Percentiles rank a stretch among this genome's conserved stretches.
These are phyloP conservation scores for Annulohypoxylon nitens DNA, from an alignment of 495 filamentous ascomycete genomes.

Conservation along the genomic window DNA sequence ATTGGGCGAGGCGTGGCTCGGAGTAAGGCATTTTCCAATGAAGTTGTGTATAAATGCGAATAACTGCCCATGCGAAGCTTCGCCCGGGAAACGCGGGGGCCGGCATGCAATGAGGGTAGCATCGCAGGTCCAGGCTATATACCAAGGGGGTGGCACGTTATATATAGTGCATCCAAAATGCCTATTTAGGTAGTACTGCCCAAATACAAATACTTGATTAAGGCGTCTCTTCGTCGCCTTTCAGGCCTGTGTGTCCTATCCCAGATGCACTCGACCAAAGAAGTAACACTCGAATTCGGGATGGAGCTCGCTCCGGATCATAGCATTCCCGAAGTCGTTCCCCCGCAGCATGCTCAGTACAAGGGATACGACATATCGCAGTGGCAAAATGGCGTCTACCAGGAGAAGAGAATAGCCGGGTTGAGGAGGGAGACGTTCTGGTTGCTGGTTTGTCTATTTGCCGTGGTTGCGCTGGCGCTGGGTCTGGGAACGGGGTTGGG, in stretches of 20 bases:
- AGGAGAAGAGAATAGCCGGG: conserved; percentile 11
- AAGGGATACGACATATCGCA: conserved; percentile 9
- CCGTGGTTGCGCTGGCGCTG: conserved; percentile 24
- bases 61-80: neutral
- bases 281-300: conserved; percentile 6
- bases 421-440: conserved; percentile 27
- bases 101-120: conserved; percentile 10
- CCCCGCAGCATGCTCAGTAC: neutral
- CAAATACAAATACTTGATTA: conserved; percentile 18
- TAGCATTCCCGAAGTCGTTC: conserved; percentile 1
- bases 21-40: neutral
- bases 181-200: neutral
- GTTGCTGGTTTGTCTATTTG: conserved; percentile 19
- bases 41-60: neutral
- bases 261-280: conserved; percentile 22
- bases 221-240: neutral
- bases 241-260: neutral
- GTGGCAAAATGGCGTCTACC: neutral
- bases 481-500: conserved; percentile 31
- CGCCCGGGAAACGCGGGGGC: neutral
- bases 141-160: conserved; percentile 1
- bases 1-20: neutral
- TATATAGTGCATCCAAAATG: neutral
- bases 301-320: conserved; percentile 15
- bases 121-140: conserved; percentile 9